phyloP scores from a whole-genome alignment of 1,284 basidiomycete species.

The Xerocomus alliaceus region DNA sequence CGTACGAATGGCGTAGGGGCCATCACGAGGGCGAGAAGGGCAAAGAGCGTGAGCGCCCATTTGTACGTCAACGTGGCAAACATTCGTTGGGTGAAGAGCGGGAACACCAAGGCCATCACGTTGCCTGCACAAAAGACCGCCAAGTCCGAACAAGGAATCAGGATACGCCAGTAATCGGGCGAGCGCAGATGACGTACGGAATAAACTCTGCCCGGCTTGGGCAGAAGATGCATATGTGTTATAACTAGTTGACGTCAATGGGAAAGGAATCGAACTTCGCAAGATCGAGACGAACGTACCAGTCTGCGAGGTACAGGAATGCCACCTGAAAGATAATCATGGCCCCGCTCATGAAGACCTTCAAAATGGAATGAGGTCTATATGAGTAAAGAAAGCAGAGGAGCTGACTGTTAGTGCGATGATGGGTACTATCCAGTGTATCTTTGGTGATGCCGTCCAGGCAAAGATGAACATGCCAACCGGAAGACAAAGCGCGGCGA shows the following conservation, averaged over 20 bases:
- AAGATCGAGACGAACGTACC: slow-evolving; percentile 47
- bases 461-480: slow-evolving; percentile 59
- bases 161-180: not conserved
- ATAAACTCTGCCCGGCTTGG: slow-evolving; percentile 75
- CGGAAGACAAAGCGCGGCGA: slow-evolving; percentile 59
- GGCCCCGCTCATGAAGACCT: slow-evolving; percentile 61
- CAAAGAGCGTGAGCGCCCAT: slow-evolving; percentile 76
- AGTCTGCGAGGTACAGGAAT: slow-evolving; percentile 76
- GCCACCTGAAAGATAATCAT: slow-evolving; percentile 68
- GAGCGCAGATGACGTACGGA: slow-evolving; percentile 49
- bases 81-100: slow-evolving; percentile 69
- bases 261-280: not conserved
- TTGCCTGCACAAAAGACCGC: slow-evolving; percentile 52
- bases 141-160: not conserved
- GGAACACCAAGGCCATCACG: slow-evolving; percentile 62
- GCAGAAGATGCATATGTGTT: slow-evolving; percentile 79
- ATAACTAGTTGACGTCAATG: slow-evolving; percentile 50
- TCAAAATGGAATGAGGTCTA: slow-evolving; percentile 34
- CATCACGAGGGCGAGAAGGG: slow-evolving; percentile 61
- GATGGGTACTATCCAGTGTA: slow-evolving; percentile 51
- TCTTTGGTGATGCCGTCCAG: slow-evolving; percentile 44
- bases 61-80: slow-evolving; percentile 64
- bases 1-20: slow-evolving; percentile 70
- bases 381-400: not conserved
- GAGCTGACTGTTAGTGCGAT: slow-evolving; percentile 49